A percentile compares a stretch with the other conserved stretches of the same genome.
phyloP scores from a whole-genome alignment of 2,329 filamentous ascomycete genomes.

The Botrytis medusae region DNA sequence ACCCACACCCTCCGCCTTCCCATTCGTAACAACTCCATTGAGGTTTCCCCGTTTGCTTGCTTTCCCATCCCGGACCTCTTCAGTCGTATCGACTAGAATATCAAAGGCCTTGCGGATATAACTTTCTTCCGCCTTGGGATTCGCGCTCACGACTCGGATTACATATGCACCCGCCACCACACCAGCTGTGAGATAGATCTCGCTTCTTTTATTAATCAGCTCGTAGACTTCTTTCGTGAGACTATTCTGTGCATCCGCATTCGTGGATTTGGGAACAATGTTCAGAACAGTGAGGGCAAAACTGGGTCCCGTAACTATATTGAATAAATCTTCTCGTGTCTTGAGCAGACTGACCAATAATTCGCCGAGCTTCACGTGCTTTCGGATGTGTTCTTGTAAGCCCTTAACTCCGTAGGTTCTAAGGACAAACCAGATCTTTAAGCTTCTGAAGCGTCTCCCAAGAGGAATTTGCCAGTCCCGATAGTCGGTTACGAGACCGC shows the following conservation, averaged over 20 bases:
- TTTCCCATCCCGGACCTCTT: conserved; percentile 35
- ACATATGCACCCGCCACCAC: conserved; percentile 72
- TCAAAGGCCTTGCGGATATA: conserved; percentile 74
- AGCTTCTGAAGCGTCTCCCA: conserved; percentile 78
- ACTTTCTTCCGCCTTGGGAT: conserved; percentile 66
- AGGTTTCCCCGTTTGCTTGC: not conserved
- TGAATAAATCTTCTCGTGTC: conserved; percentile 67
- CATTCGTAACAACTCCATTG: conserved; percentile 22
- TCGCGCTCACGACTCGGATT: conserved; percentile 78
- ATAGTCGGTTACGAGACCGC: conserved; percentile 87
- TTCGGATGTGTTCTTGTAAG: conserved; percentile 69
- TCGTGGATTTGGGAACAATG: conserved; percentile 48
- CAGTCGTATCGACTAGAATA: conserved; percentile 55
- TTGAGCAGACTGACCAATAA: conserved; percentile 63
- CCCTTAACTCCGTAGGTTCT: conserved; percentile 78
- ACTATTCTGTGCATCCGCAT: conserved; percentile 57
- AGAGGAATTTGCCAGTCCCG: conserved; percentile 97
- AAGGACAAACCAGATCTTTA: conserved; percentile 96
- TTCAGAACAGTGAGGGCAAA: conserved; percentile 81
- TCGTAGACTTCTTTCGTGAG: conserved; percentile 76
- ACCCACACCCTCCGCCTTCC: conserved; percentile 25
- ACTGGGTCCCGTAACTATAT: conserved; percentile 68
- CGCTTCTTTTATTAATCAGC: conserved; percentile 67
- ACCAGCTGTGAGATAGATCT: conserved; percentile 80
- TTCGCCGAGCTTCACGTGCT: conserved; percentile 68